Base-by-base conservation (phyloP, 352 stramenopile genomes). In the Phytophthora niederhauseri region DNA sequence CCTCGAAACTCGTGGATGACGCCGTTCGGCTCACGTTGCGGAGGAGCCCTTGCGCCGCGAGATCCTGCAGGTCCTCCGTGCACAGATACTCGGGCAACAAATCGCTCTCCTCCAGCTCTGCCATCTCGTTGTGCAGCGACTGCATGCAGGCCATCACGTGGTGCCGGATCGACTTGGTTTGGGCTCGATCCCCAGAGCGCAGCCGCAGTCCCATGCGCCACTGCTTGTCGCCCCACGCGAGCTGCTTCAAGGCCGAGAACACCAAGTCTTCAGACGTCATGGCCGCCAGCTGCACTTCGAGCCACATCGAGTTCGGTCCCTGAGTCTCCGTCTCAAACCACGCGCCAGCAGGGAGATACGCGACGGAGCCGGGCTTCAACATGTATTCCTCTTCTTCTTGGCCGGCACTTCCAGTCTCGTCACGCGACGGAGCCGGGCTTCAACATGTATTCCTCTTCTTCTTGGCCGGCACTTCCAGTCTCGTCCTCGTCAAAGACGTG, bases 281-380 rank as follows among this genome's bases (percentile, higher is more conserved):
- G 2, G 56, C 61, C 5, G 62, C 62, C 15, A 91, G 17, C 15
- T 81, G 70, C 15, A 89, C 64, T 22, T 90, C 79, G 0, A 91
- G 65, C 73, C 76, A 89, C 50, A 81, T 38, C 11, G 66, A 38
- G 11, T 66, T 61, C 4, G 58, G 26, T 0, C 75, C 70, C 5
- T 73, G 24, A 1, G 60, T 68, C 36, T 84, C 66, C 0, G 57
- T 56, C 24, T 72, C 51, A 43, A 81, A 85, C 85, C 85, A 93
- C 4, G 72, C 80, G 14, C 82, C 82, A 0, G 60, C 66, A 19
- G 85, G 80, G 4, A 90, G n/a, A 61, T 91, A 91, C 0, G 80
- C 28, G 0, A 93, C 73, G 0, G 72, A 76, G 0, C 85, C 85
- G n/a, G 82, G 59, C 17, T 76, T 72, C 0, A 79, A 46, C 0